Base-by-base conservation (phyloP, 1,284 basidiomycete species). In the Xanthoconium separans region DNA sequence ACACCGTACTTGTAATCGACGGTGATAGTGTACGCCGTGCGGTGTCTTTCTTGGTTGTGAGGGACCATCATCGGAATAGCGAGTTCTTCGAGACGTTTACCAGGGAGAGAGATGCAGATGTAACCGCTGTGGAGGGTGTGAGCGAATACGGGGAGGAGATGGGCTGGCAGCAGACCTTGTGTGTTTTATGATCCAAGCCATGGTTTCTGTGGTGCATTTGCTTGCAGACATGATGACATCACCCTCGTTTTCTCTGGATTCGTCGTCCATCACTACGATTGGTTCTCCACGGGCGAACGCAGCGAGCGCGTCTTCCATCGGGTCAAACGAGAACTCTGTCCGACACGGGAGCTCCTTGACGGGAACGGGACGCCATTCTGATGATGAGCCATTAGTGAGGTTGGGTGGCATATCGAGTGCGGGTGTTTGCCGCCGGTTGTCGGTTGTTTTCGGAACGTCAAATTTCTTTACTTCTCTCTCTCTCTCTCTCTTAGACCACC, bases 121-220 rank as follows among this genome's bases (percentile, higher is more conserved):
- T 93, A 99, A 1, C 97, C 96, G 66, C 95, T 98, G 61, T 20
- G 44, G 47, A n/a, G 40, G 16, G 30, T 46, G 57, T 63, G 44
- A 64, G 43, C 44, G 13, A 20, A 47, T 27, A 36, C 33, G 33
- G 44, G 9, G 9, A 22, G 16, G 10, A 34, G 40, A 39, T 7
- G 13, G 8, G 6, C 27, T 9, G 41, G 10, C 5, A 13, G 72
- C 84, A 55, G 58, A 95, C 95, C 93, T 96, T 1, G 93, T 93
- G 74, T 96, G 89, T 69, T 89, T 88, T 71, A 99, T 95, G 82
- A 99, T 92, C 93, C 94, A 99, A 1, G 97, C 97, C 96, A 99
- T 98, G 65, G 96, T 93, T 73, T 97, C 91, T 0, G 93, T 93
- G 20, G 94, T 94, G 60, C 91, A 85, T 55, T 85, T 82, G 41